phyloP scores from a whole-genome alignment of 768 basidiomycete species.

The Ephemerocybe angulata region DNA sequence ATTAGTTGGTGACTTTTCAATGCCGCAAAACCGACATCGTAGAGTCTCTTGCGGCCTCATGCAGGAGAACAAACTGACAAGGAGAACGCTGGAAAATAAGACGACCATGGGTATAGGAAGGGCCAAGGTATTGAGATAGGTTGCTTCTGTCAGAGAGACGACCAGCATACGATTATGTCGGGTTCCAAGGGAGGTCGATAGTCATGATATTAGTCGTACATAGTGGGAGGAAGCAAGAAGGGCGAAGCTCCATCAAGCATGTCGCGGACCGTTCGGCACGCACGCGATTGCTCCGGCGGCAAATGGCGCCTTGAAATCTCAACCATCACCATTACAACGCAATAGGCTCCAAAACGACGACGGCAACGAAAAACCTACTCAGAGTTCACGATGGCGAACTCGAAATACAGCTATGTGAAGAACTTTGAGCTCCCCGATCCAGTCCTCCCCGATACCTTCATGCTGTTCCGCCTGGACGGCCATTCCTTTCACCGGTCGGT shows the following conservation, averaged over 20 bases:
- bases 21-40: background rate
- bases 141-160: no score
- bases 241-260: no score
- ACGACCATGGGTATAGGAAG: background rate
- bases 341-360: background rate
- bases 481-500: slow-evolving; percentile 86
- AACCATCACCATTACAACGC: background rate
- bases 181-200: no score
- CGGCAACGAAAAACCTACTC: background rate
- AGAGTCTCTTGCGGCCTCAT: background rate
- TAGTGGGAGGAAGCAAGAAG: background rate
- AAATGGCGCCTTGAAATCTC: no score
- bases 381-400: slow-evolving; percentile 69
- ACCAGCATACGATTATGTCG: no score
- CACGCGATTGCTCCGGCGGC: no score
- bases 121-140: no score
- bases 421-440: slow-evolving; percentile 87
- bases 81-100: background rate
- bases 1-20: background rate
- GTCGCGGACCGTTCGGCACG: no score
- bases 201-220: background rate
- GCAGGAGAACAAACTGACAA: background rate
- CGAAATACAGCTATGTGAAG: slow-evolving; percentile 89
- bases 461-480: slow-evolving; percentile 87
- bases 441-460: slow-evolving; percentile 77